Evolutionary conservation across 2,329 filamentous ascomycete species (phyloP).

Genomic region (Calonectria honghensis): DNA sequence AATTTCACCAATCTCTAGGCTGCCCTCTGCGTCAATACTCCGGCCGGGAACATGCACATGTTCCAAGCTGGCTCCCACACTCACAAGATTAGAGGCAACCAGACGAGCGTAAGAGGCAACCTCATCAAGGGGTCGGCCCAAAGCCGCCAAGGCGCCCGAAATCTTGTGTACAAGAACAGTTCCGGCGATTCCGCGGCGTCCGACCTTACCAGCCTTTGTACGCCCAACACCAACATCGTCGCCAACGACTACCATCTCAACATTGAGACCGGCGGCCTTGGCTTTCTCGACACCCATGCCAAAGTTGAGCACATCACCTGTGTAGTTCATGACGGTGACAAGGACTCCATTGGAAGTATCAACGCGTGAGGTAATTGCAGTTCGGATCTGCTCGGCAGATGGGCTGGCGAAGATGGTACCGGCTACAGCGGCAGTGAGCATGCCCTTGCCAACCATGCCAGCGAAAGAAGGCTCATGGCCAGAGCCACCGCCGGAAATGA

Average conservation of each 20-base stretch:
- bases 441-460: conserved; percentile 87
- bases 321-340: conserved; percentile 98
- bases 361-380: conserved; percentile 83
- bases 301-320: conserved; percentile 92
- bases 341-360: conserved; percentile 84
- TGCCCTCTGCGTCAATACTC: conserved; percentile 73
- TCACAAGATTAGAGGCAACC: conserved; percentile 85
- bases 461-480: conserved; percentile 94
- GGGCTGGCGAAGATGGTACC: conserved; percentile 92
- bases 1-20: conserved; percentile 73
- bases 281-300: conserved; percentile 96
- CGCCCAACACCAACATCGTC: conserved; percentile 95
- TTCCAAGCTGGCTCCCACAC: conserved; percentile 88
- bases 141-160: conserved; percentile 86
- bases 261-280: conserved; percentile 83
- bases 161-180: conserved; percentile 96
- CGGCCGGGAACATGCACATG: conserved; percentile 96
- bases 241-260: conserved; percentile 93
- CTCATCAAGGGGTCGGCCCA: conserved; percentile 80
- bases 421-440: conserved; percentile 88
- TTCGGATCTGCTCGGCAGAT: conserved; percentile 86
- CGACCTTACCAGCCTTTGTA: conserved; percentile 90
- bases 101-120: conserved; percentile 83
- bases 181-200: conserved; percentile 91
- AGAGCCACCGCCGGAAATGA: conserved; percentile 91